These are phyloP conservation scores for Hawksworthiomyces lignivorus DNA, from an alignment of 2,329 filamentous ascomycete genomes.

Conservation along the genomic window DNA sequence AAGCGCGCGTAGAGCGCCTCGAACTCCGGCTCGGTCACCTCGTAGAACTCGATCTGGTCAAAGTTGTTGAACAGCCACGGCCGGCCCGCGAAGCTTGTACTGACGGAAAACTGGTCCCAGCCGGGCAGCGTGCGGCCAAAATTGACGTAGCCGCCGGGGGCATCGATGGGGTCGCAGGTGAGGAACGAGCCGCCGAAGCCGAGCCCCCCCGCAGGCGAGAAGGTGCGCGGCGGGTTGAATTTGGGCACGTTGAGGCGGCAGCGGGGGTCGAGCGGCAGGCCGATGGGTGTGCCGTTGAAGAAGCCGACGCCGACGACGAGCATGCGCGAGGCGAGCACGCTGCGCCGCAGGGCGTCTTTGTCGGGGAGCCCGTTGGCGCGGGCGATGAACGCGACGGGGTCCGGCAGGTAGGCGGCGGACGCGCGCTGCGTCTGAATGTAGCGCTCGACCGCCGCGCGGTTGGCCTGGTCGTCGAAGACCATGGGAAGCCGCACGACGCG, in stretches of 20 bases:
- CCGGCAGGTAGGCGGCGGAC: constrained; percentile 14
- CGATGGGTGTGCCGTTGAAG: constrained; percentile 30
- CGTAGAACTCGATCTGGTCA: constrained; percentile 48
- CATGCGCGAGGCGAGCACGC: constrained; percentile 13
- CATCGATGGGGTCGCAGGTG: constrained; percentile 28
- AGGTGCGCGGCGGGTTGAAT: constrained; percentile 26
- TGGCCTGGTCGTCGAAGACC: too few species aligned
- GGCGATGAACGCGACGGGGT: constrained; percentile 21
- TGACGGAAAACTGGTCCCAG: constrained; percentile 45
- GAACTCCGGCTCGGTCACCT: constrained; percentile 41
- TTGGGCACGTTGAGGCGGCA: constrained; percentile 17
- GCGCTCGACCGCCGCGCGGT: too few species aligned
- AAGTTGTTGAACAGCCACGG: constrained; percentile 52
- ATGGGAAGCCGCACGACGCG: too few species aligned
- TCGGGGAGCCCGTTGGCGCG: constrained; percentile 27
- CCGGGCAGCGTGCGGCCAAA: constrained; percentile 42
- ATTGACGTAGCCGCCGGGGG: constrained; percentile 28
- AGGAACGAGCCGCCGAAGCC: constrained; percentile 28
- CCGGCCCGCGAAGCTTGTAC: constrained; percentile 36
- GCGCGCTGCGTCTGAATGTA: too few species aligned
- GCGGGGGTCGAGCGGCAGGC: constrained; percentile 21
- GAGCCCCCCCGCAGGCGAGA: constrained; percentile 28
- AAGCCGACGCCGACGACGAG: constrained; percentile 17
- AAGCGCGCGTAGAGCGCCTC: too few species aligned
- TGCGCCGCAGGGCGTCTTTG: constrained; percentile 9